Base-by-base conservation (phyloP, 2,329 filamentous ascomycete species). In the Trichothecium sympodiale region DNA sequence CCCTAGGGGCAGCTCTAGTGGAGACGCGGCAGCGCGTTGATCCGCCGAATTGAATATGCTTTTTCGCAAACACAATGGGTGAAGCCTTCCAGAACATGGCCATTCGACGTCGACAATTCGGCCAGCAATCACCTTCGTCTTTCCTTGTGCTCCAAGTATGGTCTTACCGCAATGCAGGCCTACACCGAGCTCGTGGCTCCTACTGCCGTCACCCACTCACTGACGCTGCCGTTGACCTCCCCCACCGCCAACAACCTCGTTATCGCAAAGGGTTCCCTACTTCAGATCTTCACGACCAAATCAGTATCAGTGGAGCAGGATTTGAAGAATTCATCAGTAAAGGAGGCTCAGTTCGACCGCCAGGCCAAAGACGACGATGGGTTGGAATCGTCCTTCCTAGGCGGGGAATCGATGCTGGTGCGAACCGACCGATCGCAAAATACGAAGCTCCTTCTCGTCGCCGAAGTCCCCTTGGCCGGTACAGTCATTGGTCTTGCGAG, bases 121-220 rank as follows among this genome's bases (percentile, higher is more conserved):
- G n/a, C n/a, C n/a, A n/a, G n/a, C n/a, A n/a, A n/a, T n/a, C n/a
- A n/a, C n/a, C n/a, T n/a, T n/a, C n/a, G n/a, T n/a, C n/a, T n/a
- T n/a, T n/a, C n/a, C n/a, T n/a, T n/a, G 18, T 31, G 12, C 30
- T 15, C 15, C 20, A 29, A 25, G 46, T 50, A 60, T 61, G 59
- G 47, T 51, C 44, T 48, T 49, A 55, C 51, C 43, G 45, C 46
- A 33, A 96, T 96, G 89, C 89, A 96, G 75, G 94, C 86, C 70
- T 96, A 96, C 65, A 88, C 86, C 54, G 91, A 98, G 71, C 71
- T 98, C 57, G 79, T 86, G 58, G 83, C 89, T 66, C 88, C 91
- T 37, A 93, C 88, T 57, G 88, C 88, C 56, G 87, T 96, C 62
- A 88, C 86, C 52, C 83, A 94, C 64, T 85, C 88, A 44, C 64